Percentiles rank a stretch among this genome's conserved stretches.
phyloP scores from a whole-genome alignment of 257 asterid genomes.

The Ilex asprella region DNA sequence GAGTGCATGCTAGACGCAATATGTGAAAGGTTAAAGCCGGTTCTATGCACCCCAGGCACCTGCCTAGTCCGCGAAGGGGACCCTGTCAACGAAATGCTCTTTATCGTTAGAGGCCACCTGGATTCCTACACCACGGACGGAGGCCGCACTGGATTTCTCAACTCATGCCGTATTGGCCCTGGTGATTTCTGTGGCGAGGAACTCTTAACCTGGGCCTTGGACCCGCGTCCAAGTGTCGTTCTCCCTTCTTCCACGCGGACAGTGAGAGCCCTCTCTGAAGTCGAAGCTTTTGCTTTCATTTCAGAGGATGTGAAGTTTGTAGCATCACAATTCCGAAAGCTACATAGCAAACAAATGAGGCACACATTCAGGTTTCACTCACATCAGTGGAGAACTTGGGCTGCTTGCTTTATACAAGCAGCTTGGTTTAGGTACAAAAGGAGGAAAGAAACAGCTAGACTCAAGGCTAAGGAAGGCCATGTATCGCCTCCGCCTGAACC shows the following conservation, averaged over 20 bases:
- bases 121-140: slow-evolving; percentile 66
- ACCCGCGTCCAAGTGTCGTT: slow-evolving; percentile 46
- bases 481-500: neutral
- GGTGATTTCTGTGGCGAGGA: slow-evolving; percentile 80
- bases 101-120: slow-evolving; percentile 60
- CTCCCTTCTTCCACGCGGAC: slow-evolving; percentile 71
- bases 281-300: slow-evolving; percentile 55
- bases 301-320: slow-evolving; percentile 54
- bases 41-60: slow-evolving; percentile 36
- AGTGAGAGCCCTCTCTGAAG: slow-evolving; percentile 51
- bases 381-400: slow-evolving; percentile 82
- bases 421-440: slow-evolving; percentile 54
- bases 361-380: slow-evolving; percentile 64
- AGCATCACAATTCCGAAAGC: slow-evolving; percentile 53
- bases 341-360: slow-evolving; percentile 61
- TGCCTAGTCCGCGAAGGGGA: slow-evolving; percentile 61
- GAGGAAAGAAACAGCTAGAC: slow-evolving; percentile 25
- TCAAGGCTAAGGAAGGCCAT: slow-evolving; percentile 25
- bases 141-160: slow-evolving; percentile 61
- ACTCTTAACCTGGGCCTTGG: slow-evolving; percentile 55
- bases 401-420: slow-evolving; percentile 64
- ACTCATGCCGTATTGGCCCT: slow-evolving; percentile 41
- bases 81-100: slow-evolving; percentile 62
- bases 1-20: slow-evolving; percentile 55
- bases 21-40: slow-evolving; percentile 58